Evolutionary conservation across 768 basidiomycete genomes (phyloP).

Genomic region (Hysterangium stoloniferum): DNA sequence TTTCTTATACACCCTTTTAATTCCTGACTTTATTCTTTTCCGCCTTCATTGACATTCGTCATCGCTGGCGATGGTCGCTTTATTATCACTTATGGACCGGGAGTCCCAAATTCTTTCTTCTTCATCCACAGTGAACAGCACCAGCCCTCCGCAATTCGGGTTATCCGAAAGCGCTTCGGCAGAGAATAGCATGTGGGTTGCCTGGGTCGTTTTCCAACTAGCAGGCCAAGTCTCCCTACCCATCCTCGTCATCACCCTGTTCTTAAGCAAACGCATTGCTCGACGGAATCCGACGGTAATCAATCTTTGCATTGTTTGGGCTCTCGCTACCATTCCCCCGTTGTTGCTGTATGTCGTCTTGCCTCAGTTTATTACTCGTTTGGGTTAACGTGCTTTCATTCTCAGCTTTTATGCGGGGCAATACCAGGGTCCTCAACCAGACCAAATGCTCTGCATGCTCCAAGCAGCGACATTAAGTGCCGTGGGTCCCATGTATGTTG

Average conservation of each 20-base stretch:
- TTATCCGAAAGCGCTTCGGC: background rate
- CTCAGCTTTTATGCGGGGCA: slow-evolving; percentile 33
- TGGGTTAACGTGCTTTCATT: background rate
- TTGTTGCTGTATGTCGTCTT: slow-evolving; percentile 33
- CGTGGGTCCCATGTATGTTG: slow-evolving; percentile 32
- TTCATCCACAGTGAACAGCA: no score
- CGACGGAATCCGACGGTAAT: slow-evolving; percentile 37
- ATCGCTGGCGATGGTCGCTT: background rate
- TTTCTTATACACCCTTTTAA: no score
- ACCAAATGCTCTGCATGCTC: slow-evolving; percentile 32
- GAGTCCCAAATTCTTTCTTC: background rate
- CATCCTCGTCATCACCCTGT: slow-evolving; percentile 36
- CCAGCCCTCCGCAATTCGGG: background rate
- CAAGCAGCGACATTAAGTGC: slow-evolving; percentile 36
- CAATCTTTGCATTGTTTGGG: slow-evolving; percentile 42
- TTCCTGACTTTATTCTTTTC: no score
- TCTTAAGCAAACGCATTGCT: slow-evolving; percentile 29
- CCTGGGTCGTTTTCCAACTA: slow-evolving; percentile 4
- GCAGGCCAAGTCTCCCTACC: slow-evolving; percentile 38
- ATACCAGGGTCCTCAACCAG: slow-evolving; percentile 29
- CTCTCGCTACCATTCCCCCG: slow-evolving; percentile 36
- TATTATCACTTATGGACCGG: background rate
- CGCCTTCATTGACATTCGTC: background rate
- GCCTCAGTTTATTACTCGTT: background rate
- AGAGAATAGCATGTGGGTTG: background rate